Evolutionary conservation across 2,329 filamentous ascomycete species (phyloP).

Genomic region (Aspergillus brasiliensis): DNA sequence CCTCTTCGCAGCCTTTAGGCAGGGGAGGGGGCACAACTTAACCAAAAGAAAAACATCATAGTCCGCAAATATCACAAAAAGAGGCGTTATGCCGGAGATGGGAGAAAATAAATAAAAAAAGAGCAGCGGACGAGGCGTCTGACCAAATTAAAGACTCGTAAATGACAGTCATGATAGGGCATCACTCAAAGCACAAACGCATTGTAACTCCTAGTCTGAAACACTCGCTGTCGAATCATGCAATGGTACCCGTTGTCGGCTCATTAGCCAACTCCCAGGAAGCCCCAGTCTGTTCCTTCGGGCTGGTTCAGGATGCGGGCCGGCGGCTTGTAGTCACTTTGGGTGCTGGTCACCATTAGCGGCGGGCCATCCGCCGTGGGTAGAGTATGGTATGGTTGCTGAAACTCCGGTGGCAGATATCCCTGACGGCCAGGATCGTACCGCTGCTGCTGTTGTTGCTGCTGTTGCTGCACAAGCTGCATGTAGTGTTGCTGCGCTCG

Average conservation of each 20-base stretch:
- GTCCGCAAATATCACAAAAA: constrained; percentile 8
- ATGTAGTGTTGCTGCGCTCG: constrained; percentile 36
- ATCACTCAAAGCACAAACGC: neutral
- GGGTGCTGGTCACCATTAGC: constrained; percentile 38
- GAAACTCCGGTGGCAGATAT: constrained; percentile 36
- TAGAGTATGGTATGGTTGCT: constrained; percentile 29
- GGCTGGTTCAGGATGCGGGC: constrained; percentile 39
- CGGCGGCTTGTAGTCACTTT: constrained; percentile 34
- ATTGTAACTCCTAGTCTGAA: neutral
- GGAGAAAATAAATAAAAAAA: constrained; percentile 1
- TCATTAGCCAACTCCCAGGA: constrained; percentile 40
- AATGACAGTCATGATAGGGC: constrained; percentile 10
- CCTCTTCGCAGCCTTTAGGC: constrained; percentile 23
- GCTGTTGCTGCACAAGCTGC: constrained; percentile 37
- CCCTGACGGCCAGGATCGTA: constrained; percentile 34
- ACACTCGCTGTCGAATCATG: neutral
- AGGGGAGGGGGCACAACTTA: constrained; percentile 4
- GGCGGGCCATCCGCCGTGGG: constrained; percentile 34
- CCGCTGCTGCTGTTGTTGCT: constrained; percentile 30
- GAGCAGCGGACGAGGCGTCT: neutral
- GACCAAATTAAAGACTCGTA: constrained; percentile 2
- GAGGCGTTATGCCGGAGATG: neutral
- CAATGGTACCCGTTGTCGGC: neutral
- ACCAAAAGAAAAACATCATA: neutral
- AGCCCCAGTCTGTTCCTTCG: constrained; percentile 45